Base-by-base conservation (phyloP, 257 asterid genomes). In the Asclepias syriaca region DNA sequence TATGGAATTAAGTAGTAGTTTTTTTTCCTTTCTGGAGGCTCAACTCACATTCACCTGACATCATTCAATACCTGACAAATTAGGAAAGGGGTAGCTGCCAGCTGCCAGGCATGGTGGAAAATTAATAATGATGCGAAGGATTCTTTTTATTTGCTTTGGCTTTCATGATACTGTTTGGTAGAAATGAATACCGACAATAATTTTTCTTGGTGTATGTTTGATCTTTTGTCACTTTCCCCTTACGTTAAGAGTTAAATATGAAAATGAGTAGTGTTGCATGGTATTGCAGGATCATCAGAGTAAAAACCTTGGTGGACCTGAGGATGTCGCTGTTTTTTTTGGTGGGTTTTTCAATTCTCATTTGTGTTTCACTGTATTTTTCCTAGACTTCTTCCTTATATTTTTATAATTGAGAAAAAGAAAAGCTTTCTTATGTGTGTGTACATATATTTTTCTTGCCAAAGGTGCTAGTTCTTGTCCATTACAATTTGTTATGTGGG, bases 1-100 rank as follows among this genome's bases (percentile, higher is more conserved):
- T 7, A 58, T 58, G 40, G 65, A 58, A 11, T 27, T 27, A 18
- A 29, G 43, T 12, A 29, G 22, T 13, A 4, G 45, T 39, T 27
- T 60, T 61, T 60, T 32, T 24, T n/a, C n/a, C 22, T 61, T 61
- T 19, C 32, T 61, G 66, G 66, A 61, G 6, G 45, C 21, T 60
- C 66, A 61, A 19, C 46, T 32, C 22, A 15, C 21, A 29, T 61
- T 59, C 65, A 34, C 39, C 51, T 34, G 1, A 24, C 64, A 53
- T 72, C 24, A n/a, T 50, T 49, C 61, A 63, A 72, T 63, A 34
- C 70, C 76, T 48, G 50, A 61, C 51, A 61, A 61, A 61, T 49
- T 6, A 59, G 34, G 60, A 61, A 49, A 61, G 61, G 63, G 61
- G 34, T 58, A 43, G 75, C 75, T 43, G 57, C 75, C 10, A 12